Evolutionary conservation across 1,139 yeast genomes (phyloP), one percentile per base, ranked within the genome.

Genomic region (Nadsonia starkeyi-henricii): DNA sequence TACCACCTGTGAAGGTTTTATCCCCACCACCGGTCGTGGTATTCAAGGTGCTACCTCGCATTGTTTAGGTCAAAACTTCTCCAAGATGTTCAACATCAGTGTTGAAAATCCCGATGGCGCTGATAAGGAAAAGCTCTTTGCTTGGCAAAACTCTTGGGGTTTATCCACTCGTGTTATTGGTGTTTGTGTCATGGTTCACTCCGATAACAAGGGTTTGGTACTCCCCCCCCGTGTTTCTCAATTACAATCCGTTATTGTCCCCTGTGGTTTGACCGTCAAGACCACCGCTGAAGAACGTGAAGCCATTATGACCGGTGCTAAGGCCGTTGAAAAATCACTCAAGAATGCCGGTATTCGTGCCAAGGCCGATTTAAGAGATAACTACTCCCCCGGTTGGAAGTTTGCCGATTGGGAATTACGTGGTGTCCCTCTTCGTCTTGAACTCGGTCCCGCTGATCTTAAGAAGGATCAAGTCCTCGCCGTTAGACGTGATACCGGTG

Each of bases 71-170:
- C 95, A 88, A 67, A 93, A 93, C 77, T 93, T 93, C 73, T 89
- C 97, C 58, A 89, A 88, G 72, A 93, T 93, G 98, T 93, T 93
- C 71, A 84, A 86, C 71, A 85, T 93, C 57, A 72, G 83, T 42
- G 98, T 93, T 45, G 98, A 93, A 71, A 84, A 85, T 67, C 98
- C 99, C 57, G 85, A 83, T 53, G 55, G 54, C 45, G 70, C 66
- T 20, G 94, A 85, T 54, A 81, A 84, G 65, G 93, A 93, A 63
- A 85, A 85, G 71, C 72, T 88, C 47, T 78, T 71, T 61, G 96
- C 94, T 33, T 86, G 81, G 78, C 99, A 93, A 72, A 93, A 93
- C 75, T 89, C 97, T 12, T 93, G 99, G 99, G 99, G 99, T 70
- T 74, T 91, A 60, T 88, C 97, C 45, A 93, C 99, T 54, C 86